Conservation (phyloP, 495 filamentous ascomycete genomes). For the Baudoinia panamericana region DNA sequence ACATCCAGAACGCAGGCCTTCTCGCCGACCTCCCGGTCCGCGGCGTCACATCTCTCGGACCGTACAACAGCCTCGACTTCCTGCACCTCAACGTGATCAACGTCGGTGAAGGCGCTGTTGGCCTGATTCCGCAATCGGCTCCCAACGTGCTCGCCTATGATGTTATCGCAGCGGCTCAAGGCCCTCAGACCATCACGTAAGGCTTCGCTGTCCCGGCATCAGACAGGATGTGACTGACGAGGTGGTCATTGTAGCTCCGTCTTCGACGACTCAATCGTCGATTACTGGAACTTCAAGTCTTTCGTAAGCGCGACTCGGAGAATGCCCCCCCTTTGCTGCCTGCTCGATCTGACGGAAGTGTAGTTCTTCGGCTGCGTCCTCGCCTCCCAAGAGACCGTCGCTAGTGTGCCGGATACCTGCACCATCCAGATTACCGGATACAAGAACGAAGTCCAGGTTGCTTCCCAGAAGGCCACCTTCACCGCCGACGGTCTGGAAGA, state of each 20-base stretch:
- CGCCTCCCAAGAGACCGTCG: neutral
- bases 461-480: neutral
- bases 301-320: no score
- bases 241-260: no score
- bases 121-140: constrained; percentile 1
- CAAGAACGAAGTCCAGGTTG: neutral
- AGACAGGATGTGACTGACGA: no score
- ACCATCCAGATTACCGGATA: neutral
- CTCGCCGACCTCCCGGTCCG: neutral
- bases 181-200: no score
- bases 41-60: neutral
- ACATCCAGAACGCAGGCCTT: constrained; percentile 1
- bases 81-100: constrained; percentile 1
- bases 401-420: neutral
- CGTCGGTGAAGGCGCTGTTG: neutral
- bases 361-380: constrained; percentile 6
- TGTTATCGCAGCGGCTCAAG: no score
- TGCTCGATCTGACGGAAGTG: no score
- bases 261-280: constrained; percentile 2
- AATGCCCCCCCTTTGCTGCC: no score
- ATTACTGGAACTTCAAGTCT: neutral
- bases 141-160: constrained; percentile 1
- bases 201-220: no score
- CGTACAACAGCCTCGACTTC: neutral
- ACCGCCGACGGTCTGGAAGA: neutral